Base-by-base conservation (phyloP, 495 filamentous ascomycete genomes). In the Cetradonia linearis region DNA sequence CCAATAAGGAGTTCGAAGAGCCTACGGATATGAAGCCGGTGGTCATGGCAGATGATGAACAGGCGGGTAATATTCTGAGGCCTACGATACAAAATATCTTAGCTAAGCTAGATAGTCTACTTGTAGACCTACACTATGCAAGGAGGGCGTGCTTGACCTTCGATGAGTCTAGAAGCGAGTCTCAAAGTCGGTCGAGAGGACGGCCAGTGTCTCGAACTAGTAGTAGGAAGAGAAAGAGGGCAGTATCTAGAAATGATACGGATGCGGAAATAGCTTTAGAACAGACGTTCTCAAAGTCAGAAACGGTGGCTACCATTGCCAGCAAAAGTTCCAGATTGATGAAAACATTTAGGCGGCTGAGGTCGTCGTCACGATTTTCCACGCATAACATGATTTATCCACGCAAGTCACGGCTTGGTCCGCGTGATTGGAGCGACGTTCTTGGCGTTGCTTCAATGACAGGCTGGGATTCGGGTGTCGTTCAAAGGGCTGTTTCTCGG, bases 371-470 rank as follows among this genome's bases (percentile, higher is more conserved):
- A 31, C 37, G 23, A 7, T 34, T 13, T 27, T 36, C 50, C 20
- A 52, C n/a, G 14, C 34, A 16, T 28, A 25, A 28, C 31, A 58
- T n/a, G 1, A 47, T 57, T 16, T 59, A 61, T 34, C 60, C 49
- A 8, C 70, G 33, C 47, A 59, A 68, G 33, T 27, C 52, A 14
- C 58, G 65, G 42, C 62, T 79, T 59, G 77, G 72, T 4, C 71
- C 83, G 6, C 81, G 87, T 2, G 86, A 92, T 69, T 95, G 90
- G 90, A 84, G 84, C 47, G 86, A 91, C 58, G 78, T 93, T 2
- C 69, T 94, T 34, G 86, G 86, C 10, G 72, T 88, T 1, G 90
- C 90, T 25, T 78, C 86, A 0, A 76, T 91, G 60, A 79, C 76
- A 2, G 88, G 86, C 0, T 86, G 87, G 68, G 72, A 84, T 1